Evolutionary conservation across 768 basidiomycete species (phyloP).

Genomic region (Ephemerocybe angulata): DNA sequence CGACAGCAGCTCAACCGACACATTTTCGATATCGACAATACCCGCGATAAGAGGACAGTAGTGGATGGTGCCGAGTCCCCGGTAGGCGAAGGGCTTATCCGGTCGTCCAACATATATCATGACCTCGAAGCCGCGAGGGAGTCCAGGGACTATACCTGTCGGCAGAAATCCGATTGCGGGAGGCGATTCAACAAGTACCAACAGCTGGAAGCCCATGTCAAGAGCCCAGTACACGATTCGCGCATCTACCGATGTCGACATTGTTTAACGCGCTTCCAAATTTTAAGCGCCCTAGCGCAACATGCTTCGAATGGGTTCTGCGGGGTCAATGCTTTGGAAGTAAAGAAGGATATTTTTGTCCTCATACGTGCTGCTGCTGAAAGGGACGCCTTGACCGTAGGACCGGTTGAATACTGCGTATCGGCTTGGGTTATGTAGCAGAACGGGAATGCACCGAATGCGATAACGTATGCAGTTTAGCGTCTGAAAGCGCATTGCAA

Average conservation of each 20-base stretch:
- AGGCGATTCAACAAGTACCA: neutral
- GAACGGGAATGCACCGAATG: no score
- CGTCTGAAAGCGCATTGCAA: no score
- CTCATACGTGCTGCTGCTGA: no score
- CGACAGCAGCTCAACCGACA: neutral
- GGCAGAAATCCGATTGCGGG: neutral
- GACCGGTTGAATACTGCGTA: no score
- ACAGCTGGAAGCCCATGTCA: neutral
- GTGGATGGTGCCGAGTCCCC: neutral
- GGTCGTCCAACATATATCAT: neutral
- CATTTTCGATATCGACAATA: neutral
- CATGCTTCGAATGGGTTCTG: neutral
- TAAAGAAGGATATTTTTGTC: no score
- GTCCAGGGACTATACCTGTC: neutral
- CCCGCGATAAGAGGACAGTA: neutral
- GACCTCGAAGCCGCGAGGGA: neutral
- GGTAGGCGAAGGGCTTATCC: neutral
- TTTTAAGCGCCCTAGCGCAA: neutral
- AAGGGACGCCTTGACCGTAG: no score
- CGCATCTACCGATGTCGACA: neutral
- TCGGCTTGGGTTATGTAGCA: no score
- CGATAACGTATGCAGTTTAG: no score
- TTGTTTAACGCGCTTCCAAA: neutral
- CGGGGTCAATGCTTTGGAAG: no score
- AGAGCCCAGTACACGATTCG: neutral